Percentiles rank a stretch among this genome's conserved stretches.
Conservation (phyloP, 495 filamentous ascomycete species). For the Paragyromitra xinjiangensis region DNA sequence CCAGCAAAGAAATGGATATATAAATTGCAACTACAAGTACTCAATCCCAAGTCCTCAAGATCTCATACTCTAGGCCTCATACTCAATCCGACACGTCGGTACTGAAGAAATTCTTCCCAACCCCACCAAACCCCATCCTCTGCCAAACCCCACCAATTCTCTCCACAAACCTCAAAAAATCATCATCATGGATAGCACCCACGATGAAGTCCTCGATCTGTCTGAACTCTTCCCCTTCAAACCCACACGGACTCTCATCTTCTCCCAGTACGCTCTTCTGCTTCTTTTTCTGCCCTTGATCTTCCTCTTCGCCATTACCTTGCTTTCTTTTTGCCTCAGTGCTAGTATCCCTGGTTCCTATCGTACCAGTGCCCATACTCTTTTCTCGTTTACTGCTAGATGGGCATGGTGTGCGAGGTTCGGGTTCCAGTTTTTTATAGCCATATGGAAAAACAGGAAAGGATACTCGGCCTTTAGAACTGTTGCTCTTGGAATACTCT, state of each 20-base stretch:
- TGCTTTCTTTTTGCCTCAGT: conserved; percentile 9
- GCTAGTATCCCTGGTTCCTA: neutral
- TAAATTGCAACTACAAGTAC: neutral
- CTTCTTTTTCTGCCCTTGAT: conserved; percentile 29
- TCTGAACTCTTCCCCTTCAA: conserved; percentile 44
- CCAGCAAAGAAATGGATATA: neutral
- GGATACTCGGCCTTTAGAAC: neutral
- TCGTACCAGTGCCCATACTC: neutral
- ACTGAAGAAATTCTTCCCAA: conserved; percentile 41
- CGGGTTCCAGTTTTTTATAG: conserved; percentile 19
- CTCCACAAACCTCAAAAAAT: conserved; percentile 49
- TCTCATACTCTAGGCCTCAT: neutral
- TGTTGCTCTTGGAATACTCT: conserved; percentile 4
- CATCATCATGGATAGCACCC: conserved; percentile 51
- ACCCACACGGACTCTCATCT: neutral
- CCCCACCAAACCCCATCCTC: conserved; percentile 53
- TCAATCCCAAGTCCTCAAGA: neutral
- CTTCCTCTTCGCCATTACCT: conserved; percentile 4
- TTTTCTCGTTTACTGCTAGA: conserved; percentile 1
- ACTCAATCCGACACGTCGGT: neutral
- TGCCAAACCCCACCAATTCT: conserved; percentile 53
- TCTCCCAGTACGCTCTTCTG: neutral
- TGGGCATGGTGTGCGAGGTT: neutral
- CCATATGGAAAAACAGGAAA: conserved; percentile 24
- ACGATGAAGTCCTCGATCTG: conserved; percentile 54